Percentiles rank a stretch among this genome's conserved stretches.
Evolutionary conservation across 2,329 filamentous ascomycete genomes (phyloP).

Genomic region (Calonectria pseudoreteaudii): DNA sequence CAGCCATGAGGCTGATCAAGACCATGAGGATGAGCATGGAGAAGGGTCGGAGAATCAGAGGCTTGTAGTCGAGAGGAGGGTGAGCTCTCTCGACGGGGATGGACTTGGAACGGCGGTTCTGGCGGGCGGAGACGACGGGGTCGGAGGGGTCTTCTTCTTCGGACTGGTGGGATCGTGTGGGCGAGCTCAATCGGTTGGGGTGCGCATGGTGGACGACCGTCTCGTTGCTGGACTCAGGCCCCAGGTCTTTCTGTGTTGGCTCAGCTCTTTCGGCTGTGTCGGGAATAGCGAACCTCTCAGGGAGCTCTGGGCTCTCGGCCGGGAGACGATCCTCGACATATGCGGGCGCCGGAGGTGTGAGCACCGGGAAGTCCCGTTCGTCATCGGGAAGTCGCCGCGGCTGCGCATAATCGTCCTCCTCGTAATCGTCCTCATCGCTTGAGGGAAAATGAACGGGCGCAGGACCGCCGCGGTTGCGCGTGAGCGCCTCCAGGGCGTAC

Average conservation of each 20-base stretch:
- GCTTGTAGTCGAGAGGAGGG: slow-evolving; percentile 75
- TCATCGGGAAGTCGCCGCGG: slow-evolving; percentile 34
- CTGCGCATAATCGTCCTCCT: slow-evolving; percentile 45
- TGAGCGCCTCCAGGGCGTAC: slow-evolving; percentile 90
- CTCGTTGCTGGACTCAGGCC: slow-evolving; percentile 33
- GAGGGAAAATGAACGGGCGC: slow-evolving; percentile 65
- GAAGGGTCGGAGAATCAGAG: slow-evolving; percentile 75
- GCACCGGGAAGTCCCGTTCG: slow-evolving; percentile 32
- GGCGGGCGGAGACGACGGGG: slow-evolving; percentile 38
- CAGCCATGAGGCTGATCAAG: slow-evolving; percentile 77
- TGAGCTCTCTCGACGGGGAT: slow-evolving; percentile 53
- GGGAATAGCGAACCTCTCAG: slow-evolving; percentile 9
- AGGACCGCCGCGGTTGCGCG: slow-evolving; percentile 75
- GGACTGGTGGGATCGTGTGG: slow-evolving; percentile 30
- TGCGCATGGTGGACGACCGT: slow-evolving; percentile 34
- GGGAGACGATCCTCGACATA: slow-evolving; percentile 44
- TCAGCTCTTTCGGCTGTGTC: not conserved
- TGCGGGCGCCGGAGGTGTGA: slow-evolving; percentile 41
- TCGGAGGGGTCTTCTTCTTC: slow-evolving; percentile 25
- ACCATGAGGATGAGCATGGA: slow-evolving; percentile 71
- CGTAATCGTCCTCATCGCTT: slow-evolving; percentile 47
- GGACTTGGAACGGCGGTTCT: slow-evolving; percentile 48
- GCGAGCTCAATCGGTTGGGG: slow-evolving; percentile 21
- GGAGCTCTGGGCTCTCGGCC: slow-evolving; percentile 21
- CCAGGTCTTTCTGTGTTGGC: slow-evolving; percentile 21